These are phyloP conservation scores for Amorphotheca resinae DNA, from an alignment of 495 filamentous ascomycete species.

Conservation along the genomic window DNA sequence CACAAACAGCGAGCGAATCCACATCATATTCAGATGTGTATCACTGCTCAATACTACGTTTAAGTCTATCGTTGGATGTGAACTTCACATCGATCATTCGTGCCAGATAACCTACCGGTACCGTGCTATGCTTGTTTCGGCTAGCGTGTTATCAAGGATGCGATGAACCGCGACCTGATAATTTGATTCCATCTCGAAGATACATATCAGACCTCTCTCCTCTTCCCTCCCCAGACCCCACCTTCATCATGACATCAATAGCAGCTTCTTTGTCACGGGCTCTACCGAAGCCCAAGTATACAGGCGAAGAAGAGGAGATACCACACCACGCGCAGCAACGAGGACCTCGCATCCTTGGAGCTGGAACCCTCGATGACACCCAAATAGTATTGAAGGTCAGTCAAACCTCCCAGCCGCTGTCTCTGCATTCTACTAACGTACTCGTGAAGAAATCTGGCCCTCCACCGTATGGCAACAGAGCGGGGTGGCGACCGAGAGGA, in stretches of 20 bases:
- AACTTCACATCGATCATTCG: too few relatives aligned
- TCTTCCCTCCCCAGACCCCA: neutral
- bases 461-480: conserved; percentile 71
- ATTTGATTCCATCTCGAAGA: conserved; percentile 2
- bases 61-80: too few relatives aligned
- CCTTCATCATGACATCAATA: conserved; percentile 49
- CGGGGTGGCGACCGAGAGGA: conserved; percentile 76
- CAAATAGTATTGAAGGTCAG: conserved; percentile 74
- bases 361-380: conserved; percentile 66
- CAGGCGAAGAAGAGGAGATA: conserved; percentile 70
- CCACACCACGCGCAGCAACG: conserved; percentile 59
- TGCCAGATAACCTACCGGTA: too few relatives aligned
- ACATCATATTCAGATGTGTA: too few relatives aligned
- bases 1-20: too few relatives aligned
- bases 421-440: conserved; percentile 10
- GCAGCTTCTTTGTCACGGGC: conserved; percentile 66
- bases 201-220: conserved; percentile 7
- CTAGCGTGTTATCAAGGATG: conserved; percentile 5
- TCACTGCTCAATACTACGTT: too few relatives aligned
- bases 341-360: conserved; percentile 67
- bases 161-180: conserved; percentile 8
- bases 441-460: conserved; percentile 59
- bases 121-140: too few relatives aligned
- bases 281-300: conserved; percentile 83
- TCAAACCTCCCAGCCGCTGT: neutral